Evolutionary conservation across 345 rosid genomes (phyloP), one percentile per base, ranked within the genome.

Genomic region (Mangifera indica): DNA sequence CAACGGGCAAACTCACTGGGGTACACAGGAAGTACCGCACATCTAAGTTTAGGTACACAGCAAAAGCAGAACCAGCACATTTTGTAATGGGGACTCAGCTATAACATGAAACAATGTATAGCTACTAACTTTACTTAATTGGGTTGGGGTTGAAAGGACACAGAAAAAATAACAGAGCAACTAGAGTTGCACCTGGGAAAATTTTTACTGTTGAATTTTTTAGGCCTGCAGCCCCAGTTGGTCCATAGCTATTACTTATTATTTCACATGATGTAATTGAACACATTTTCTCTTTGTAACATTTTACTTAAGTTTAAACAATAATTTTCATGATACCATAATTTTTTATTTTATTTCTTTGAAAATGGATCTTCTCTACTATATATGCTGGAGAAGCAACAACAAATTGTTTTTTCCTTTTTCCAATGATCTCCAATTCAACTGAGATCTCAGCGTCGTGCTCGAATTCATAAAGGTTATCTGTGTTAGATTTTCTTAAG

Each of bases 11-110:
- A 65, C 83, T 95, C 32, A 95, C 93, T 14, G 99, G 96, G 53
- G 99, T 89, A n/a, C 76, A 90, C 80, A 89, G 97, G 67, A 92
- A 95, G 81, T 92, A 95, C 81, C 76, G 72, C 70, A 66, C 93
- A 60, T 81, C 85, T 10, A 95, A 90, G 72, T 90, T 84, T 72
- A 93, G 86, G 10, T 78, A 85, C 79, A 85, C 85, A 15, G 81
- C 98, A 49, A 90, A 86, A 74, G 81, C 70, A 70, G 91, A 89
- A 79, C 84, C 93, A 18, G 96, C 98, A 63, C 52, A 34, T 44
- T 86, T 83, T 79, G 84, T 89, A 51, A 11, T 85, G 69, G 70
- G 74, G 61, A 73, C 56, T 18, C 57, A 44, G 70, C 48, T 34
- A 60, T 53, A 66, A 60, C 24, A 44, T 79, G 48, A 69, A 10